Conservation (phyloP, 202 grass and related monocot species). For the Carex sylvatica region DNA sequence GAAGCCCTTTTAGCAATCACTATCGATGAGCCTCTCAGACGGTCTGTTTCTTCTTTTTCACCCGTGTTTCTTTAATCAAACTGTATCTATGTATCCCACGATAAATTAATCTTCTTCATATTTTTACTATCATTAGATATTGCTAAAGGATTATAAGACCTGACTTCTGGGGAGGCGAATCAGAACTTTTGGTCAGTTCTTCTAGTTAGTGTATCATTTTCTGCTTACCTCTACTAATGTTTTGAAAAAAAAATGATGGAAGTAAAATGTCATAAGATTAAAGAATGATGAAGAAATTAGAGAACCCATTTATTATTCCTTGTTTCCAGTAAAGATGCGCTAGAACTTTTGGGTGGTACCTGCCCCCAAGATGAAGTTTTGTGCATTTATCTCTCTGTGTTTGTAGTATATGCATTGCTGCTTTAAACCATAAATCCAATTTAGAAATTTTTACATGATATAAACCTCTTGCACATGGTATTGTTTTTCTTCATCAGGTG, state of each 20-base stretch:
- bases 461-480: neutral
- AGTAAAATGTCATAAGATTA: neutral
- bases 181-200: slow-evolving; percentile 72
- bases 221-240: neutral
- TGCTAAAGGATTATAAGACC: slow-evolving; percentile 77
- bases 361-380: neutral
- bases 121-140: slow-evolving; percentile 53
- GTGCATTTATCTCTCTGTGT: neutral
- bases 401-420: neutral
- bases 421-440: neutral
- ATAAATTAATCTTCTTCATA: slow-evolving; percentile 1
- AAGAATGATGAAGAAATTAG: slow-evolving; percentile 3
- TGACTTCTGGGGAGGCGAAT: slow-evolving; percentile 97
- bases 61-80: neutral
- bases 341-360: neutral
- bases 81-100: neutral
- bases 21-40: slow-evolving; percentile 76
- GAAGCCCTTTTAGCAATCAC: slow-evolving; percentile 85
- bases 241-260: neutral
- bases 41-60: slow-evolving; percentile 38
- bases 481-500: slow-evolving; percentile 57
- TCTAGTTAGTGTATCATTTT: slow-evolving; percentile 29
- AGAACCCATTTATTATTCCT: neutral
- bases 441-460: neutral
- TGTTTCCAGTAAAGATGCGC: slow-evolving; percentile 1